Evolutionary conservation across 208 protist genomes (phyloP), one percentile per base, ranked within the genome.

Genomic region (Trichomonas gallinae): DNA sequence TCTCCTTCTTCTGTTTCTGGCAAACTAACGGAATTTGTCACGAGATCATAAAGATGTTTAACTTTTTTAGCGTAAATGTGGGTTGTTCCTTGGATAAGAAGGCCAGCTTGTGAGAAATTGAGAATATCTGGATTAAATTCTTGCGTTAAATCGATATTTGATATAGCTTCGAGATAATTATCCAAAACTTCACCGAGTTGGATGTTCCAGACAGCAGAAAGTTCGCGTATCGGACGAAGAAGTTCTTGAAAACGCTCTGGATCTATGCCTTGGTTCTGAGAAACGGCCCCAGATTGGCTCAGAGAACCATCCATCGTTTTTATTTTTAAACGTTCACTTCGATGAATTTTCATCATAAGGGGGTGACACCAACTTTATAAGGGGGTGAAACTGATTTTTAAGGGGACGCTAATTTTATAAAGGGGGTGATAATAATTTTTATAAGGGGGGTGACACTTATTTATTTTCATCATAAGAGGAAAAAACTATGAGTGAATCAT

Each of bases 31-130:
- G 26, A 40, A 34, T 42, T 48, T 51, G n/a, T 38, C 34, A 44
- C 87, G 21, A 93, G 31, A 93, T 93, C 87, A 36, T 93, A 51
- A 15, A 93, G 31, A 40, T 93, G 87, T 38, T 93, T 93, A 4
- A 93, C 87, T 93, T 93, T 93, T 93, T 93, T 93, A 38, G 87
- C 87, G 44, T 40, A 51, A 93, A 93, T 51, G 15, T 93, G 42
- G 26, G 87, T 93, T 34, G 87, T 44, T 34, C 87, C 87, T 48
- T 51, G 87, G 26, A 93, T 34, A 51, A 93, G 44, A 51, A 93
- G 44, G 8, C 87, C 87, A 34, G 87, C 87, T 38, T 93, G 87
- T 34, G 87, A 93, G 38, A 93, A 93, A 51, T 93, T 93, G 13
- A 93, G 44, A 9, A 93, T 93, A 51, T 93, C 87, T 34, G 87